Evolutionary conservation across 164 flowering plant genomes (phyloP).

Genomic region (Hamamelis virginiana): DNA sequence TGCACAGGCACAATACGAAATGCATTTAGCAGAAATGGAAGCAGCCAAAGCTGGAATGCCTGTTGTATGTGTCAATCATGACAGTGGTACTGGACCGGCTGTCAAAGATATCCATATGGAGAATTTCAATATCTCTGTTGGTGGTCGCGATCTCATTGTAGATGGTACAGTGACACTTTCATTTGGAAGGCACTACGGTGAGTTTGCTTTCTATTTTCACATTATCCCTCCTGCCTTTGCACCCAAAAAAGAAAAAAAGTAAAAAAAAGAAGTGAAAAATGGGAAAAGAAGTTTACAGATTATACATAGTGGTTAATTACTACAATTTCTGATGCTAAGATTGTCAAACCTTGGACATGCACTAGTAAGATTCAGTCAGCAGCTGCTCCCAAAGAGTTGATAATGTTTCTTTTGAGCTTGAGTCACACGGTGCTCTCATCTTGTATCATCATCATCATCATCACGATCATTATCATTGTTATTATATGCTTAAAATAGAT

Average conservation of each 20-base stretch:
- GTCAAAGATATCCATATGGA: conserved; percentile 92
- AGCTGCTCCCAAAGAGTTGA: too few relatives aligned
- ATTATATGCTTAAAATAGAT: neutral
- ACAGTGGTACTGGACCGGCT: conserved; percentile 45
- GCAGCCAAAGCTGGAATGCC: conserved; percentile 98
- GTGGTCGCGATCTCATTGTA: conserved; percentile 94
- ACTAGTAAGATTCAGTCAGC: too few relatives aligned
- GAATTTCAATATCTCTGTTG: conserved; percentile 88
- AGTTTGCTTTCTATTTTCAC: conserved; percentile 20
- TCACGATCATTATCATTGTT: neutral
- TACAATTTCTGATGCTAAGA: too few relatives aligned
- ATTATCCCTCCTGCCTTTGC: neutral
- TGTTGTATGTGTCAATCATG: conserved; percentile 78
- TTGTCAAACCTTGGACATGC: too few relatives aligned
- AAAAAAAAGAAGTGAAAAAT: neutral
- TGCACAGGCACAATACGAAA: conserved; percentile 73
- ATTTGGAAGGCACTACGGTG: conserved; percentile 95
- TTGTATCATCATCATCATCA: neutral
- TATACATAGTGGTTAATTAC: neutral
- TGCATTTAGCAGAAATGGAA: conserved; percentile 96
- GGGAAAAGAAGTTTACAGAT: neutral
- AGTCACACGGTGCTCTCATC: too few relatives aligned
- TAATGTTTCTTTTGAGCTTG: too few relatives aligned
- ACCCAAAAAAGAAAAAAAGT: neutral
- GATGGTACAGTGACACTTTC: conserved; percentile 86